Evolutionary conservation across 495 filamentous ascomycete genomes (phyloP).

Genomic region (Aspergillus mulundensis): DNA sequence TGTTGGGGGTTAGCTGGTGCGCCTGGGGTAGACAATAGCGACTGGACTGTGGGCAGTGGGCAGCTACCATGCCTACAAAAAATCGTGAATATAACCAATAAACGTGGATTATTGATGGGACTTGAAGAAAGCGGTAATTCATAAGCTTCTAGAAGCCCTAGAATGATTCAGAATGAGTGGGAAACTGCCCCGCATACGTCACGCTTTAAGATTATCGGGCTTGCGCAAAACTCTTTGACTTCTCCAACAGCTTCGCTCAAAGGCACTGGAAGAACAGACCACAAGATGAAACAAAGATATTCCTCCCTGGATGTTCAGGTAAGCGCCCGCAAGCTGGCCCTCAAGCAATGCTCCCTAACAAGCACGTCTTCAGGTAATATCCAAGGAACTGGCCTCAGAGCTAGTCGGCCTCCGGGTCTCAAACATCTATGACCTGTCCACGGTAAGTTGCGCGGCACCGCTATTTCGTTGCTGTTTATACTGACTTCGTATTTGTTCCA

Average conservation of each 20-base stretch:
- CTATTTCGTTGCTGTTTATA: not conserved
- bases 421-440: constrained; percentile 94
- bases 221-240: constrained; percentile 28
- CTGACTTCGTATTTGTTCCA: constrained; percentile 18
- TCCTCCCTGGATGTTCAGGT: constrained; percentile 90
- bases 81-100: not conserved
- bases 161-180: constrained; percentile 3
- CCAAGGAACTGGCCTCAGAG: constrained; percentile 77
- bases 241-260: constrained; percentile 10
- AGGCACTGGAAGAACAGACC: not conserved
- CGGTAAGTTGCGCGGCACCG: constrained; percentile 42
- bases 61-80: not conserved
- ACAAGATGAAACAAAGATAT: constrained; percentile 93
- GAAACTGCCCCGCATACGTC: constrained; percentile 48
- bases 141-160: not conserved
- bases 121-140: not conserved
- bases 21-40: not conserved
- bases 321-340: constrained; percentile 1
- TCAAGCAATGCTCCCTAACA: constrained; percentile 14
- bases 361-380: constrained; percentile 63
- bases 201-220: constrained; percentile 24
- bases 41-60: not conserved
- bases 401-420: constrained; percentile 75
- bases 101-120: not conserved
- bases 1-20: not conserved